Percentiles rank a stretch among this genome's conserved stretches.
Conservation (phyloP, 2,329 filamentous ascomycete genomes). For the Stachybotrys elegans region DNA sequence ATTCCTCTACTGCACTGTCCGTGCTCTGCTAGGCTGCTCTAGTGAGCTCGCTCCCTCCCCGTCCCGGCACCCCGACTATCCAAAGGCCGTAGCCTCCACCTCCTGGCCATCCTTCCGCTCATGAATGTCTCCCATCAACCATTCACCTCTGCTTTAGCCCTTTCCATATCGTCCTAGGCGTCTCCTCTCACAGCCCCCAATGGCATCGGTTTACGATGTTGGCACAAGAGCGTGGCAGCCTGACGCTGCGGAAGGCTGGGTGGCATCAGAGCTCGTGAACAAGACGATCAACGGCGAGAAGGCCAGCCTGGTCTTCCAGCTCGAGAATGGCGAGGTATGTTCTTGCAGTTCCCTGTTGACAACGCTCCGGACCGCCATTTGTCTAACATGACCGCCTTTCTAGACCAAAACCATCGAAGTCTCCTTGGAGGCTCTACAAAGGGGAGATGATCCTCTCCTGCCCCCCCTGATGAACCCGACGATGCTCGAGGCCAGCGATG, state of each 20-base stretch:
- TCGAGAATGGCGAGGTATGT: conserved; percentile 86
- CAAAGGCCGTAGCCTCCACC: conserved; percentile 4
- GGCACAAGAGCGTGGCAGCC: conserved; percentile 98
- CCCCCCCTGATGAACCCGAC: conserved; percentile 97
- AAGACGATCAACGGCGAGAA: conserved; percentile 82
- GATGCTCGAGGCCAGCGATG: conserved; percentile 97
- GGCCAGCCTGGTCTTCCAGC: conserved; percentile 78
- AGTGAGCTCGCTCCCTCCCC: no score
- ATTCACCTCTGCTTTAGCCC: conserved; percentile 9
- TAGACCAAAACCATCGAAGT: conserved; percentile 74
- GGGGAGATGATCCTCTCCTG: conserved; percentile 70
- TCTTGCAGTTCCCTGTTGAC: neutral
- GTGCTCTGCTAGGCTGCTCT: neutral
- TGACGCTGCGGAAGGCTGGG: conserved; percentile 92
- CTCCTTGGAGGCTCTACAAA: conserved; percentile 68
- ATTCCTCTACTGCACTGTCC: neutral
- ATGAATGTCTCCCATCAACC: conserved; percentile 22
- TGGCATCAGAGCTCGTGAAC: conserved; percentile 88
- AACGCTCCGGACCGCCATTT: neutral
- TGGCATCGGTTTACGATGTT: conserved; percentile 94
- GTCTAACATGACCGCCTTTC: neutral
- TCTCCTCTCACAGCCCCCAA: conserved; percentile 35
- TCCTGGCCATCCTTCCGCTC: conserved; percentile 17
- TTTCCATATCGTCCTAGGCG: conserved; percentile 14
- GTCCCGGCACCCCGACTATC: neutral